These are phyloP conservation scores for Cordyceps tenuipes DNA, from an alignment of 2,329 filamentous ascomycete genomes.

Conservation along the genomic window DNA sequence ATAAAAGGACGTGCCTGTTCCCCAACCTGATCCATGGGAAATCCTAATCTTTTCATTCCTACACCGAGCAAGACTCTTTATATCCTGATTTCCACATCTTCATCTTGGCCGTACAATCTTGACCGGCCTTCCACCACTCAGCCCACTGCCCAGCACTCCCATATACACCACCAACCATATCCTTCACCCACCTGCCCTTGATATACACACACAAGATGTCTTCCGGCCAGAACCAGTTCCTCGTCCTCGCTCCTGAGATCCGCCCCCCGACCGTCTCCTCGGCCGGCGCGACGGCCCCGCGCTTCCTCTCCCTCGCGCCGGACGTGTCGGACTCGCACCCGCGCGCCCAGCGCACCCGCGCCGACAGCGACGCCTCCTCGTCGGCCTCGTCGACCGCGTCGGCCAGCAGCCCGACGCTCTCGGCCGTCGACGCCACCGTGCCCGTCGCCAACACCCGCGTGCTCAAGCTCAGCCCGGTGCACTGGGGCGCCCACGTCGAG, in stretches of 20 bases:
- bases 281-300: neutral
- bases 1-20: conserved; percentile 5
- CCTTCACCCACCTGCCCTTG: neutral
- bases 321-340: conserved; percentile 50
- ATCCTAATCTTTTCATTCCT: neutral
- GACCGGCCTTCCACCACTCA: neutral
- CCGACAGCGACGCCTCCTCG: conserved; percentile 16
- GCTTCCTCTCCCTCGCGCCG: conserved; percentile 52
- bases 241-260: conserved; percentile 2
- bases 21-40: neutral
- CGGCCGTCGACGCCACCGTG: conserved; percentile 36
- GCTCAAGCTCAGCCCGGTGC: conserved; percentile 56
- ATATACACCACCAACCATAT: neutral
- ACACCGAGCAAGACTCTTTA: neutral
- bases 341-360: conserved; percentile 27
- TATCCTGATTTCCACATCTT: neutral
- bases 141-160: neutral
- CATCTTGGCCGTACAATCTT: neutral
- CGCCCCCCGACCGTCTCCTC: neutral
- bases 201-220: neutral
- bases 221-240: conserved; percentile 10
- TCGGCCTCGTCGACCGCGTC: conserved; percentile 16
- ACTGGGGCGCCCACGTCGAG: conserved; percentile 52
- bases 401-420: conserved; percentile 17
- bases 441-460: conserved; percentile 35